Evolutionary conservation across 257 asterid species (phyloP).

Genomic region (Eucommia ulmoides): DNA sequence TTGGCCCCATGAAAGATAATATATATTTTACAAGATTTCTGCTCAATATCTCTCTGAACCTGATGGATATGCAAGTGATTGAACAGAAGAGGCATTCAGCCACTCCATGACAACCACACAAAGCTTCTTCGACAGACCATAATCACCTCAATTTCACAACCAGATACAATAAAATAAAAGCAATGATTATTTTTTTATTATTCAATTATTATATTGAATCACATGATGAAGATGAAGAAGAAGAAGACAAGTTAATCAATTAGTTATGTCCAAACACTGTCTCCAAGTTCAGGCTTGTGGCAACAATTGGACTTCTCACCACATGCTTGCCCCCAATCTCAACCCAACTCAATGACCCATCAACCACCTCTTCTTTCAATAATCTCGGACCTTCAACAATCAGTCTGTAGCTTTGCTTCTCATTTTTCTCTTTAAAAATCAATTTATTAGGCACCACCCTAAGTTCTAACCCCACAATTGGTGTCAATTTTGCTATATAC

Average conservation of each 20-base stretch:
- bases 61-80: too few relatives aligned
- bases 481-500: not conserved
- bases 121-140: too few relatives aligned
- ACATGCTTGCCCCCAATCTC: constrained; percentile 28
- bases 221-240: too few relatives aligned
- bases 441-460: constrained; percentile 41
- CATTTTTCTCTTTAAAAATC: constrained; percentile 32
- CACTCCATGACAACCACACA: too few relatives aligned
- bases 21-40: too few relatives aligned
- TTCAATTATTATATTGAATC: too few relatives aligned
- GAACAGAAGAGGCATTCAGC: too few relatives aligned
- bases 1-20: too few relatives aligned
- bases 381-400: constrained; percentile 25
- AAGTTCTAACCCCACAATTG: constrained; percentile 29
- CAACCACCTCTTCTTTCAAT: constrained; percentile 13
- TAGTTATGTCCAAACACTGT: not conserved
- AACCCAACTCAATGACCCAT: constrained; percentile 52
- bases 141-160: too few relatives aligned
- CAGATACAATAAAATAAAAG: too few relatives aligned
- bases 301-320: constrained; percentile 60
- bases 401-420: constrained; percentile 46
- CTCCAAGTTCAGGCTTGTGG: constrained; percentile 13
- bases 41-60: too few relatives aligned
- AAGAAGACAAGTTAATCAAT: not conserved
- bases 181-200: too few relatives aligned